Percentiles rank a stretch among this genome's conserved stretches.
phyloP scores from a whole-genome alignment of 1,139 yeast genomes.

The Candida albicans region DNA sequence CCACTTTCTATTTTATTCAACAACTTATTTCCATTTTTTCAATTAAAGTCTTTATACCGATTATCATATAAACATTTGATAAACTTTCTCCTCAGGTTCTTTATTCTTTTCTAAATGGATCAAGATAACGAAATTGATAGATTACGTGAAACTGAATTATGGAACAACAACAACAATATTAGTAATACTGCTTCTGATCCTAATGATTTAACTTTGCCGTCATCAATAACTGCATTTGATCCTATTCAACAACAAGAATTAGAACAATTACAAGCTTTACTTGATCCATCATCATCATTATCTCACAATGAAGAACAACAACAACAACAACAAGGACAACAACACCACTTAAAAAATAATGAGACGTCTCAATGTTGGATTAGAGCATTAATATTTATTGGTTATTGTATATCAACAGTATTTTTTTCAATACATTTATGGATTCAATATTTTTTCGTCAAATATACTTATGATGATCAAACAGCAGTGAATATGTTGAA shows the following conservation, averaged over 20 bases:
- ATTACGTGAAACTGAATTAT: slow-evolving; percentile 1
- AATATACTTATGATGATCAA: slow-evolving; percentile 13
- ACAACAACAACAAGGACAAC: background rate
- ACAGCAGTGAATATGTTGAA: slow-evolving; percentile 12
- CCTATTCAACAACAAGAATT: slow-evolving; percentile 6
- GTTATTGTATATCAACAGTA: slow-evolving; percentile 14
- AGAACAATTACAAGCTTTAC: slow-evolving; percentile 3
- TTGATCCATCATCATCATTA: background rate
- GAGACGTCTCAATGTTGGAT: slow-evolving; percentile 2
- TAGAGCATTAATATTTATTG: slow-evolving; percentile 10
- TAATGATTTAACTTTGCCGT: background rate
- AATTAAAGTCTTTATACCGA: too few relatives aligned
- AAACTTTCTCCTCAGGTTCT: too few relatives aligned
- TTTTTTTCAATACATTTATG: slow-evolving; percentile 11
- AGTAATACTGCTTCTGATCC: too few relatives aligned
- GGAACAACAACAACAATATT: background rate
- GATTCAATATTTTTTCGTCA: slow-evolving; percentile 12
- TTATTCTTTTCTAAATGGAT: background rate
- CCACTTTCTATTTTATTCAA: too few relatives aligned
- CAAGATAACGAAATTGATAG: background rate
- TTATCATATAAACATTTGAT: background rate
- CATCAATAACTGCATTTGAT: slow-evolving; percentile 2
- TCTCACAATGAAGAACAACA: background rate
- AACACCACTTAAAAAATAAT: background rate
- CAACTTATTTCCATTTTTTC: too few relatives aligned